phyloP scores from a whole-genome alignment of 306 rosid genomes.

The Quercus bicolor region DNA sequence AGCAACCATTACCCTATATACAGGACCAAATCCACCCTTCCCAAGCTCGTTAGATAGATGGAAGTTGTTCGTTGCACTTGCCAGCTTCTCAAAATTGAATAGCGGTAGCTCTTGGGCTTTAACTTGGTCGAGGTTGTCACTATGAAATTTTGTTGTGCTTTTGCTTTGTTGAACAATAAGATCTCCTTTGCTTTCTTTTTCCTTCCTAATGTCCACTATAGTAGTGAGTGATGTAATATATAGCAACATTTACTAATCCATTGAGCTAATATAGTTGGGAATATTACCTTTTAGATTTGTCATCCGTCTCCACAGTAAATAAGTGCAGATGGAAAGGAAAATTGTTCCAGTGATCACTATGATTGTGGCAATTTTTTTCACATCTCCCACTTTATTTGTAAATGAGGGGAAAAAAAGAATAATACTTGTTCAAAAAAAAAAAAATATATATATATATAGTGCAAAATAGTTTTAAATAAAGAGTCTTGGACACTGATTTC shows the following conservation, averaged over 20 bases:
- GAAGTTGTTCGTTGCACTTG: slow-evolving; percentile 41
- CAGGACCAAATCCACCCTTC: slow-evolving; percentile 25
- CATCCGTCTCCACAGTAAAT: not conserved
- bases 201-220: not conserved
- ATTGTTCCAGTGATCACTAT: not conserved
- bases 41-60: slow-evolving; percentile 26
- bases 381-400: not conserved
- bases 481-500: not conserved
- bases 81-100: slow-evolving; percentile 31
- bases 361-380: slow-evolving; percentile 10
- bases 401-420: not conserved
- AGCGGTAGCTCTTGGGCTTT: slow-evolving; percentile 40
- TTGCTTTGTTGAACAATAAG: not conserved
- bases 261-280: not conserved
- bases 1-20: slow-evolving; percentile 22
- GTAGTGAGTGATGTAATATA: not conserved
- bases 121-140: slow-evolving; percentile 17
- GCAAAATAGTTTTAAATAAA: not conserved
- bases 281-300: slow-evolving; percentile 16
- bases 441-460: not conserved
- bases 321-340: not conserved
- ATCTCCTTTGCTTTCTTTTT: not conserved
- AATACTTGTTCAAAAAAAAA: not conserved
- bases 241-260: not conserved
- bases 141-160: slow-evolving; percentile 1